These are phyloP conservation scores for Pythium aphanidermatum DNA, from an alignment of 352 stramenopile genomes.

Conservation along the genomic window DNA sequence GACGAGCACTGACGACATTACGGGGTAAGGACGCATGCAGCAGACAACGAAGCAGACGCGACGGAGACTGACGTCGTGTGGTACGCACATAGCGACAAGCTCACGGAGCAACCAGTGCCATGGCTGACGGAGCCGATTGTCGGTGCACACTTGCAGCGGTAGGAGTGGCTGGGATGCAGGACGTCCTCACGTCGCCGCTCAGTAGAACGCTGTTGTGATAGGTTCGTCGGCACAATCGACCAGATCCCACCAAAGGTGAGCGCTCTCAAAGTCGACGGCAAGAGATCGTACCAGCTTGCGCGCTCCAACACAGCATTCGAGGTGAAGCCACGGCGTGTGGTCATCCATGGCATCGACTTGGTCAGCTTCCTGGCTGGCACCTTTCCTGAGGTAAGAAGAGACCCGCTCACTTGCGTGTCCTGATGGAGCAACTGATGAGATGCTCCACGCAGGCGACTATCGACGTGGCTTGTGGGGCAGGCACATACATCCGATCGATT, in stretches of 20 bases:
- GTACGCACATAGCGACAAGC: constrained; percentile 26
- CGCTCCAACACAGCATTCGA: constrained; percentile 57
- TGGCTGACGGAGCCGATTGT: constrained; percentile 47
- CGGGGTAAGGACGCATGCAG: constrained; percentile 27
- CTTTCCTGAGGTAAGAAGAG: constrained; percentile 49
- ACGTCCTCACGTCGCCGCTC: no score
- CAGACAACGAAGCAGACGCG: not conserved
- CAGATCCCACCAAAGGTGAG: constrained; percentile 76
- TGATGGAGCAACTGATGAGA: not conserved
- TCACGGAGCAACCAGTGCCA: constrained; percentile 40
- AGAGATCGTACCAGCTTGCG: constrained; percentile 73
- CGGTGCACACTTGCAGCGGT: constrained; percentile 40
- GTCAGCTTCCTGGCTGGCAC: constrained; percentile 36
- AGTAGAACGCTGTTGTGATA: constrained; percentile 11
- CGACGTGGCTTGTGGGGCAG: constrained; percentile 54
- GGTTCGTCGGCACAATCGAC: constrained; percentile 69
- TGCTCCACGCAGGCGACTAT: constrained; percentile 28
- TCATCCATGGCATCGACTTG: constrained; percentile 58
- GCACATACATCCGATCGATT: constrained; percentile 87
- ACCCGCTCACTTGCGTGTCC: no score
- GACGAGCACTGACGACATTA: constrained; percentile 79
- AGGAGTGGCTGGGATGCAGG: not conserved
- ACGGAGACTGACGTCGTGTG: no score
- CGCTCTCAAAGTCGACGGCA: constrained; percentile 71
- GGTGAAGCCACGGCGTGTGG: constrained; percentile 48